Conservation (phyloP, 2,329 filamentous ascomycete genomes). For the Aspergillus sp. region DNA sequence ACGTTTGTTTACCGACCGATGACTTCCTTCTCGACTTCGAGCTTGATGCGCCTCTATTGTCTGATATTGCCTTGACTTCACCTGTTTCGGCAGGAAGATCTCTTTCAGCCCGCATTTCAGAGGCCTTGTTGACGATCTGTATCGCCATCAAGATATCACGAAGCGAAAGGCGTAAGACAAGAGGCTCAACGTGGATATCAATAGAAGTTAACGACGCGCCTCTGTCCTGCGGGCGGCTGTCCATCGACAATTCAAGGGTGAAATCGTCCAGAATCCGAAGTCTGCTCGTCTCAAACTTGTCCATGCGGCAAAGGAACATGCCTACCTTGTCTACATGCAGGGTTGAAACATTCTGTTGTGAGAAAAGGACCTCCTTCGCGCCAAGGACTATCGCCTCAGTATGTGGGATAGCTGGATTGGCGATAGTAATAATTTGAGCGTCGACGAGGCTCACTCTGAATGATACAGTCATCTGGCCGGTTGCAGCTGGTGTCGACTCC, state of each 20-base stretch:
- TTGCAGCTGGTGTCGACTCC: conserved; percentile 34
- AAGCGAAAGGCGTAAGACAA: conserved; percentile 85
- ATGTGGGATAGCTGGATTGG: conserved; percentile 83
- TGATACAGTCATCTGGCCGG: conserved; percentile 68
- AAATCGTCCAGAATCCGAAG: conserved; percentile 96
- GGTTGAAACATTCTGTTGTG: conserved; percentile 89
- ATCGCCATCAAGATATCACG: conserved; percentile 92
- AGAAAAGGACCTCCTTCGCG: conserved; percentile 88
- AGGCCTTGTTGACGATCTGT: conserved; percentile 87
- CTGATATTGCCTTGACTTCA: conserved; percentile 53
- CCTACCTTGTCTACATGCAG: conserved; percentile 91
- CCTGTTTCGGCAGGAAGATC: conserved; percentile 52
- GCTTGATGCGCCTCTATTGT: conserved; percentile 33
- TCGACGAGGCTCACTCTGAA: conserved; percentile 94
- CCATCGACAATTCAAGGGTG: conserved; percentile 84
- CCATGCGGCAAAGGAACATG: conserved; percentile 99
- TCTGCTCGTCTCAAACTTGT: conserved; percentile 87
- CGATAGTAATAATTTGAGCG: conserved; percentile 93
- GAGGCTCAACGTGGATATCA: conserved; percentile 81
- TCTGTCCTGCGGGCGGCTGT: conserved; percentile 63
- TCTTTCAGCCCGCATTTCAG: conserved; percentile 69
- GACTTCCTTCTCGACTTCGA: conserved; percentile 50
- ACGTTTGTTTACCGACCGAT: conserved; percentile 46
- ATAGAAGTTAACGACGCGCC: conserved; percentile 71
- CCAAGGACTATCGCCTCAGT: conserved; percentile 95